Evolutionary conservation across 176 grass and related monocot genomes (phyloP).

Genomic region (Rhipidocladum racemiflorum): DNA sequence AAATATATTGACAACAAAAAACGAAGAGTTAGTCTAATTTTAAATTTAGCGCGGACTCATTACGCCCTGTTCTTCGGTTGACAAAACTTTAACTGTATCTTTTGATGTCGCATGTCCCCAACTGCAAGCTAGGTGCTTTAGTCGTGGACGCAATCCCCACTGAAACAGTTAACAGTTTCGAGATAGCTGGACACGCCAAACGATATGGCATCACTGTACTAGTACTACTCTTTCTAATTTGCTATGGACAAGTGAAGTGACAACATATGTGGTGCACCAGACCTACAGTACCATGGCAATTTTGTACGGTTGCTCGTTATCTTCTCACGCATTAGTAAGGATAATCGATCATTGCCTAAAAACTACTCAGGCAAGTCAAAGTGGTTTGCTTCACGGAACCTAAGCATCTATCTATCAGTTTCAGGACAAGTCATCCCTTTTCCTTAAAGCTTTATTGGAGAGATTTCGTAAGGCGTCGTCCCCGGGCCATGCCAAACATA

Average conservation of each 20-base stretch:
- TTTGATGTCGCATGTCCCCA: constrained; percentile 33
- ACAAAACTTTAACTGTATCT: neutral
- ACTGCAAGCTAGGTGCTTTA: neutral
- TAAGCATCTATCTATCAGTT: constrained; percentile 8
- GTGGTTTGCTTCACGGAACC: constrained; percentile 36
- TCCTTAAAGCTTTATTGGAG: constrained; percentile 11
- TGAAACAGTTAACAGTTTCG: neutral
- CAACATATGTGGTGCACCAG: neutral
- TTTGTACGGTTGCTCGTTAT: neutral
- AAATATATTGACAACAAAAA: too few relatives aligned
- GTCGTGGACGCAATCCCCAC: constrained; percentile 26
- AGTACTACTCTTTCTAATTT: neutral
- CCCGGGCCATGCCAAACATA: constrained; percentile 18
- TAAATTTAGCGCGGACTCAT: too few relatives aligned
- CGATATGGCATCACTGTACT: neutral
- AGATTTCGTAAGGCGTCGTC: constrained; percentile 39
- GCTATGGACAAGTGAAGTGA: neutral
- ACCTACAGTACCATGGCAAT: neutral
- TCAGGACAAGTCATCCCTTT: constrained; percentile 11
- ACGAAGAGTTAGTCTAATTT: too few relatives aligned
- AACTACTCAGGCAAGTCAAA: neutral
- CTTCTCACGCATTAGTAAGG: neutral
- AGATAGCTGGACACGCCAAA: neutral
- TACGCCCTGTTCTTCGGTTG: neutral
- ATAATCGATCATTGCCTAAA: constrained; percentile 12